Percentiles rank a stretch among this genome's conserved stretches.
Conservation (phyloP, 1,284 basidiomycete genomes). For the Sutorius eximius region DNA sequence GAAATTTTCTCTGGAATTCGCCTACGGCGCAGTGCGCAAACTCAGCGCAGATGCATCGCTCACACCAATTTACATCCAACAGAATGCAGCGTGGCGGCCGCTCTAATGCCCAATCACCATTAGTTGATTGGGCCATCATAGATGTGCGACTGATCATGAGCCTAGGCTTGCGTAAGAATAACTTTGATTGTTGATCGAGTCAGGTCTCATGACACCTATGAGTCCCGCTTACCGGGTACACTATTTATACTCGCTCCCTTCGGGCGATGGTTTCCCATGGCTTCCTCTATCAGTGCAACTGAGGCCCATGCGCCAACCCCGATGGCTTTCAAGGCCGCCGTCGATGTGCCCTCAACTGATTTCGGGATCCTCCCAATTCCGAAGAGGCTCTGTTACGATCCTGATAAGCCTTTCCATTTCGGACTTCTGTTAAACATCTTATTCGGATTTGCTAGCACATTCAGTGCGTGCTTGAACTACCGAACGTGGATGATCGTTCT, state of each 20-base stretch:
- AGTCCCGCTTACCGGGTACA: not conserved
- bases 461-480: slow-evolving; percentile 36
- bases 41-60: too few relatives aligned
- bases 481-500: slow-evolving; percentile 18
- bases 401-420: slow-evolving; percentile 57
- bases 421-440: slow-evolving; percentile 58
- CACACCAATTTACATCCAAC: too few relatives aligned
- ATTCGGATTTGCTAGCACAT: slow-evolving; percentile 69
- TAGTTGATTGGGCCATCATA: too few relatives aligned
- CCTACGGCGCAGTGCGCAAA: too few relatives aligned
- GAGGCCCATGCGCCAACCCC: not conserved
- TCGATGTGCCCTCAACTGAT: slow-evolving; percentile 35
- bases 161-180: not conserved
- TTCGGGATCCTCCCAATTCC: slow-evolving; percentile 72
- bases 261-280: slow-evolving; percentile 13
- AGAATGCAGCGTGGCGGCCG: too few relatives aligned
- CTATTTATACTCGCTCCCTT: slow-evolving; percentile 12
- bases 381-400: slow-evolving; percentile 56
- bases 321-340: not conserved
- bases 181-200: not conserved
- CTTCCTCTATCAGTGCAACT: slow-evolving; percentile 7
- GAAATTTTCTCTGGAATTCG: too few relatives aligned
- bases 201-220: not conserved
- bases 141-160: not conserved
- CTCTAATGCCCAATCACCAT: too few relatives aligned